phyloP scores from a whole-genome alignment of 257 asterid species.

The Linderniella brevidens region DNA sequence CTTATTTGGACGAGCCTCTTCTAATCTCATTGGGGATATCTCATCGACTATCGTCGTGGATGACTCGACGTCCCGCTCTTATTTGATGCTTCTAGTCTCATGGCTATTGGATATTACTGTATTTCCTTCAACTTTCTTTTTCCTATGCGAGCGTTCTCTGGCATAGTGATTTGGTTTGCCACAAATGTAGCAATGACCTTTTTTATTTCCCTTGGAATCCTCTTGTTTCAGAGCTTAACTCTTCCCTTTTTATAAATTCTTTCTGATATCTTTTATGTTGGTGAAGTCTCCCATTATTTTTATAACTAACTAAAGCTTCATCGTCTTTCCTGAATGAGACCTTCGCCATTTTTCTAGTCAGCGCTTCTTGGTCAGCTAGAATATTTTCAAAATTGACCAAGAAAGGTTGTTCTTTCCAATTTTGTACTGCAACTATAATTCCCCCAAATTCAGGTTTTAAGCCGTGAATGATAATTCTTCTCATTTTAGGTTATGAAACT shows the following conservation, averaged over 20 bases:
- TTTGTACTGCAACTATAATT: neutral
- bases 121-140: conserved; percentile 3
- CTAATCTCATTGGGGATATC: too few relatives aligned
- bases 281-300: conserved; percentile 2
- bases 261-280: neutral
- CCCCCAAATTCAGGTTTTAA: neutral
- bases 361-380: neutral
- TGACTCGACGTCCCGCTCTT: conserved; percentile 11
- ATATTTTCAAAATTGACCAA: neutral
- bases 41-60: neutral
- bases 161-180: neutral
- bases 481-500: neutral
- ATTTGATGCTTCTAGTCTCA: neutral
- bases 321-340: neutral
- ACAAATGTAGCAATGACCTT: too few relatives aligned
- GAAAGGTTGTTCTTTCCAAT: neutral
- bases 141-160: conserved; percentile 3
- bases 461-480: neutral
- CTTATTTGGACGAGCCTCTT: too few relatives aligned
- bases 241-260: neutral
- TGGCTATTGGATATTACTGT: conserved; percentile 5
- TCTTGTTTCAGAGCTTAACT: conserved; percentile 4
- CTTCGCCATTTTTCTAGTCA: neutral
- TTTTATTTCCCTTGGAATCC: neutral
- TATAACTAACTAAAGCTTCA: neutral